Evolutionary conservation across 805 yeast genomes (phyloP), one percentile per base, ranked within the genome.

Genomic region (Cephaloascus albidus): DNA sequence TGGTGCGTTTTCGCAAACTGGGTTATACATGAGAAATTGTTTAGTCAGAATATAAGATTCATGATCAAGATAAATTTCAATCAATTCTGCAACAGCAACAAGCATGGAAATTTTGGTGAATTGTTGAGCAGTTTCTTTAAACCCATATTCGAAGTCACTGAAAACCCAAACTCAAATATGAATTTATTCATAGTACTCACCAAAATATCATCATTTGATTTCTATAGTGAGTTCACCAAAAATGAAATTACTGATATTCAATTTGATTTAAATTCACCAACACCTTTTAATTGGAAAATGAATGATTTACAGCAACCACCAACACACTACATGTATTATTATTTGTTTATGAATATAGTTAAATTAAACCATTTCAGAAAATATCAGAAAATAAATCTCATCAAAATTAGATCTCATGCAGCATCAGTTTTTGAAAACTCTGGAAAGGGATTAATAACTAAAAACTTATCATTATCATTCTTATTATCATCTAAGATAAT

Each of bases 281-380:
- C 31, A 47, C 15, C 40, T 40, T 5, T 37, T 40, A 10, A 33
- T 51, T 1, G 17, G 34, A 40, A 54, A 4, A 59, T 55, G 15
- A 64, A 65, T 40, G n/a, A n/a, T n/a, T n/a, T n/a, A n/a, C n/a
- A n/a, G n/a, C n/a, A n/a, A n/a, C 70, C 71, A 6, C 65, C 69
- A 1, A 53, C 62, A 26, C 52, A 65, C 14, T 62, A 63, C 36
- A 63, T 63, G 45, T 47, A 60, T 49, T 65, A 59, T 40, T 61
- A 63, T 40, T 45, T 62, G 10, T 60, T 49, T 36, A 36, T 49
- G 14, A 47, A 53, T 33, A 20, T 53, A 6, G 10, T 51, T n/a
- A 44, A 41, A 16, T 38, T 54, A 32, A 54, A 54, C 35, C 36
- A 41, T 10, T 48, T 45, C 36, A 45, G 58, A 18, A 37, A 38